Conservation (phyloP, 1,284 basidiomycete genomes). For the Moesziomyces antarcticus region DNA sequence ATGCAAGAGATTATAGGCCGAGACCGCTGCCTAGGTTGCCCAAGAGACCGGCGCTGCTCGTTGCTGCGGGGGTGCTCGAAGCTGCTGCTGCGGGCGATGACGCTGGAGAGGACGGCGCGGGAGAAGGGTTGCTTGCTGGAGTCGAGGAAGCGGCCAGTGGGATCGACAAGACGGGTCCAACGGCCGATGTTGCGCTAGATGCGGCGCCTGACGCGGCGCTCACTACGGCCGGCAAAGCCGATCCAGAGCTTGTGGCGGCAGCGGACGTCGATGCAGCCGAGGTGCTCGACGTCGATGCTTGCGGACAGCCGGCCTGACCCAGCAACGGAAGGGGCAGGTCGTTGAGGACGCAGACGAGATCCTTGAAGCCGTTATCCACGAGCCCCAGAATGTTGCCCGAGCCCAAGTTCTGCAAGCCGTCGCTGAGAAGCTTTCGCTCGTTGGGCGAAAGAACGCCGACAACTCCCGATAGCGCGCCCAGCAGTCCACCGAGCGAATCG, state of each 20-base stretch:
- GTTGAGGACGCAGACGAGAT: slow-evolving; percentile 3
- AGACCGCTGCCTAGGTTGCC: not conserved
- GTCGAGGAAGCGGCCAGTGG: not conserved
- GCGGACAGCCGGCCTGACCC: slow-evolving; percentile 7
- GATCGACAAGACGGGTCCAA: not conserved
- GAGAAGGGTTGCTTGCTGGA: not conserved
- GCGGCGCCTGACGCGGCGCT: not conserved
- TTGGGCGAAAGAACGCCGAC: not conserved
- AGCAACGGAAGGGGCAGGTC: slow-evolving; percentile 4
- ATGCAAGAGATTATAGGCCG: not conserved
- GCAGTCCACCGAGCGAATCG: slow-evolving; percentile 9
- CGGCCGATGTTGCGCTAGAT: not conserved
- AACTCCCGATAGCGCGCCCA: slow-evolving; percentile 1
- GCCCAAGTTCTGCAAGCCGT: slow-evolving; percentile 5
- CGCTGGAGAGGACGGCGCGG: not conserved
- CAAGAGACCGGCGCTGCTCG: not conserved
- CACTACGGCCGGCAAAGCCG: not conserved
- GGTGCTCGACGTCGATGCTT: slow-evolving; percentile 1
- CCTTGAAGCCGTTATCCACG: slow-evolving; percentile 4
- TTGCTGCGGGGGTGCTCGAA: not conserved
- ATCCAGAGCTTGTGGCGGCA: not conserved
- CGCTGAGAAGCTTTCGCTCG: slow-evolving; percentile 4
- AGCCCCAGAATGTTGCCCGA: slow-evolving; percentile 1
- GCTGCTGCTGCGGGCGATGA: not conserved
- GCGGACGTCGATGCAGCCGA: not conserved